Evolutionary conservation across 345 rosid genomes (phyloP), one percentile per base, ranked within the genome.

Genomic region (Populus tremula): DNA sequence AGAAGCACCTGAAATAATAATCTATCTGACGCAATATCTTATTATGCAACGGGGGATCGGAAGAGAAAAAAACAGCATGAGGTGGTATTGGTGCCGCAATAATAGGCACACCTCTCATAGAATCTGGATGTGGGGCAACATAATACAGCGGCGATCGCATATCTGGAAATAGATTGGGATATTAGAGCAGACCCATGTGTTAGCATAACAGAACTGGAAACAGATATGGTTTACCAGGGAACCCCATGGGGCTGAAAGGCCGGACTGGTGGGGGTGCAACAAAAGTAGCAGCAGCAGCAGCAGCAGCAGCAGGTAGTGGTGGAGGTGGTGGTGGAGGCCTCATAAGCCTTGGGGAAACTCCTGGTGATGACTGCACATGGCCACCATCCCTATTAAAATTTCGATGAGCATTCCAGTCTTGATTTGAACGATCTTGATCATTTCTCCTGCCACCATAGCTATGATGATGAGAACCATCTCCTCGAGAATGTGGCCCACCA

Each of bases 1-100:
- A 79, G 74, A 65, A 14, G 64, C 81, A 95, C 99, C 79, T 92
- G 88, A 94, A 92, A 81, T 94, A 94, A 74, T 91, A 94, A 67
- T 94, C 92, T 73, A 94, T 91, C 81, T 94, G 98, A 63, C 68
- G 79, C 79, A 86, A 78, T 79, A 94, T 87, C 74, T 82, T 87
- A 25, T 80, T 50, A 80, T 84, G 86, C 89, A 94, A 87, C 50
- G 87, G 89, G 74, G 47, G 78, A 66, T 91, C 93, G 53, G 80
- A 86, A 74, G 81, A 85, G 75, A 78, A 85, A 84, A 75, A 89
- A 49, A 88, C n/a, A 2, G 90, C 73, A 78, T 68, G 90, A 78
- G 86, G 89, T 23, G 87, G 82, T 29, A 86, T 61, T 38, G 83
- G 78, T 39, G 79, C 77, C 10, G 73, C 78, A 82, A 87, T 83